Evolutionary conservation across 1,284 basidiomycete genomes (phyloP).

Genomic region (Psilocybe mexicana): DNA sequence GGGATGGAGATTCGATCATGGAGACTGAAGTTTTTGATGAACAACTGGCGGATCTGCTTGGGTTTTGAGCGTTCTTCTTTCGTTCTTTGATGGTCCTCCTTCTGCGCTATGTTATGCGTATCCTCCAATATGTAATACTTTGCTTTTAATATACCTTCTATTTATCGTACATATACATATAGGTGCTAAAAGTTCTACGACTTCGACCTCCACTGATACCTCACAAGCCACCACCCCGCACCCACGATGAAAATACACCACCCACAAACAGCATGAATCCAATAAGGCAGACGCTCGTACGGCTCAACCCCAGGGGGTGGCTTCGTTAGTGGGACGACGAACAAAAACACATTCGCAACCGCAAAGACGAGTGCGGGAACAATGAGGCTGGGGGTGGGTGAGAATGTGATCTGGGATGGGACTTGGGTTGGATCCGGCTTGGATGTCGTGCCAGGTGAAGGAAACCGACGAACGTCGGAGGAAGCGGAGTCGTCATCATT

Average conservation of each 20-base stretch:
- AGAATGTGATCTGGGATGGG: constrained; percentile 12
- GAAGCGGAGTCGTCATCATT: too few species aligned
- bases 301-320: constrained; percentile 33
- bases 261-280: constrained; percentile 30
- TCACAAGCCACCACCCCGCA: constrained; percentile 13
- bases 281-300: constrained; percentile 37
- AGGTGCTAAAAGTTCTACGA: too few species aligned
- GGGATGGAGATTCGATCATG: neutral
- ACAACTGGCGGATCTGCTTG: neutral
- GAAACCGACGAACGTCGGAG: too few species aligned
- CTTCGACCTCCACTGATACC: neutral
- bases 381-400: constrained; percentile 13
- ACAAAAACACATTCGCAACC: constrained; percentile 34
- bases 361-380: constrained; percentile 29
- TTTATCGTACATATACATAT: too few species aligned
- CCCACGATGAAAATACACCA: constrained; percentile 15
- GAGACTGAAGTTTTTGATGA: neutral
- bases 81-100: too few species aligned
- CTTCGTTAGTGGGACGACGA: constrained; percentile 34
- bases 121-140: too few species aligned
- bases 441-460: neutral
- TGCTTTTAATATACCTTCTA: too few species aligned
- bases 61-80: too few species aligned
- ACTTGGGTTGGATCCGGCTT: neutral
- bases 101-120: too few species aligned